Percentiles rank a stretch among this genome's conserved stretches.
These are phyloP conservation scores for Blastocystis hominis DNA, from an alignment of 352 stramenopile species.

Conservation along the genomic window DNA sequence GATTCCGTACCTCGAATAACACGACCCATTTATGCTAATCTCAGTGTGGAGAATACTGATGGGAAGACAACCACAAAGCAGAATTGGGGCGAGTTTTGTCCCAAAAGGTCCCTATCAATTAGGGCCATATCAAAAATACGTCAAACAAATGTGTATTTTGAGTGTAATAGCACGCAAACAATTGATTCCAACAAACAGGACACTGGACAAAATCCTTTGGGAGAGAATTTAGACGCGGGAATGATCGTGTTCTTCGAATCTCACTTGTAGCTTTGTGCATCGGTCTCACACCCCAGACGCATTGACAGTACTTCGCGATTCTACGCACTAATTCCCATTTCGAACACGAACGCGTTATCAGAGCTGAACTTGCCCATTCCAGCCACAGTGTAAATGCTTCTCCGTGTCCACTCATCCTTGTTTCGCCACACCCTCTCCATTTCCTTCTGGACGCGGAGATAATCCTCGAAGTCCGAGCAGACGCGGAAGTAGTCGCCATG, in stretches of 20 bases:
- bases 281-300: neutral
- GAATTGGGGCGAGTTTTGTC: neutral
- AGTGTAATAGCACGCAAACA: neutral
- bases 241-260: slow-evolving; percentile 35
- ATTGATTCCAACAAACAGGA: neutral
- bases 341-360: neutral
- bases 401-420: slow-evolving; percentile 55
- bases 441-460: neutral
- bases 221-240: slow-evolving; percentile 38
- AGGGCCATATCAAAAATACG: neutral
- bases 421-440: slow-evolving; percentile 56
- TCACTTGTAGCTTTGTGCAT: neutral
- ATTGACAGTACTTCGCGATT: slow-evolving; percentile 20
- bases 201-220: slow-evolving; percentile 28
- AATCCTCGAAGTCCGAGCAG: slow-evolving; percentile 47
- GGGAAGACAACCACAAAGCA: neutral
- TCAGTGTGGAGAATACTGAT: slow-evolving; percentile 16
- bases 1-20: slow-evolving; percentile 20
- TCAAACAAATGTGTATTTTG: neutral
- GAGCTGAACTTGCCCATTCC: slow-evolving; percentile 59
- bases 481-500: slow-evolving; percentile 57
- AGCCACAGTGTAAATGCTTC: slow-evolving; percentile 57
- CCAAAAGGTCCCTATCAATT: neutral
- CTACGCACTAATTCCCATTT: neutral
- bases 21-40: slow-evolving; percentile 22